Base-by-base conservation (phyloP, 192 early-diverging fungal species). In the Phlyctochytrium planicorne region DNA sequence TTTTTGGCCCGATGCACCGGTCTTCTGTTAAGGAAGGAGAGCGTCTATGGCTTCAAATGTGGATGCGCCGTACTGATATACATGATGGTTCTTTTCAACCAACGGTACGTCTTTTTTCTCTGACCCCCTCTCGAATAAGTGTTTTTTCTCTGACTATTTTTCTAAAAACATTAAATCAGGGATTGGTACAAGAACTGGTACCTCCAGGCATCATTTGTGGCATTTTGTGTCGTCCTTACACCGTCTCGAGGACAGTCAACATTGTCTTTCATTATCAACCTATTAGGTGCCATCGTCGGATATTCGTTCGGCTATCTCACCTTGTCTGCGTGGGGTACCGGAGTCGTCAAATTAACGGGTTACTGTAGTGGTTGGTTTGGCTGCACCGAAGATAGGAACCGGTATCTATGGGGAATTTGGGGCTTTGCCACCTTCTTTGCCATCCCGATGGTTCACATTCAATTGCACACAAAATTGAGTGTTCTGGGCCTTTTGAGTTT, bases 171-270 rank as follows among this genome's bases (percentile, higher is more conserved):
- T n/a, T n/a, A n/a, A n/a, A n/a, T n/a, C n/a, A n/a, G n/a, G n/a
- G n/a, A n/a, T n/a, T n/a, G n/a, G n/a, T 66, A 66, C 55, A 53
- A 66, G 33, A 3, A 2, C 17, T 66, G 53, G 47, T 66, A 56
- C 53, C 23, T 66, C 20, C 10, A 10, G 6, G 47, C 47, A 24
- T 4, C 27, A 24, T 24, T 66, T 4, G 16, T 4, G 24, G 56
- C 65, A 24, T 53, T 53, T 33, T 3, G 53, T 16, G 55, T 66
- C 12, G 65, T 53, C 1, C n/a, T 66, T 23, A 34, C 20, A 23
- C 65, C 65, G 0, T 24, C 27, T 31, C 12, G 53, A 23, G 65
- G 65, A 34, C 65, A 66, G 30, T 30, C 52, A 10, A 50, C 12
- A 14, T 14, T 50, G 40, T 10, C 12, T 50, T 50, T 50, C 40